Conservation (phyloP, 1,284 basidiomycete genomes). For the Puccinia hordei region DNA sequence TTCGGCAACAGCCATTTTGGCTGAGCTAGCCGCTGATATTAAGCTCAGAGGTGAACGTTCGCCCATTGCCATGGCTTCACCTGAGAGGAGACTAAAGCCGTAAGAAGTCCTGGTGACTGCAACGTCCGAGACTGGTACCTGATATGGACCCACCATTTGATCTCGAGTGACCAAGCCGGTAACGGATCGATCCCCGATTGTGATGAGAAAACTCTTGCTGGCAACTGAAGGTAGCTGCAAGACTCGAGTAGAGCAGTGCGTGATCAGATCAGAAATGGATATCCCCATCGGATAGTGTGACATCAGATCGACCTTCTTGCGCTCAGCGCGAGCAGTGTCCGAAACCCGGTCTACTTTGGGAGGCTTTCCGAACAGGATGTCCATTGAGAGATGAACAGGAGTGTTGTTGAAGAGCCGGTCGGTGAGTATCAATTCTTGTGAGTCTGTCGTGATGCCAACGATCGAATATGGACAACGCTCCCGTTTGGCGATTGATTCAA, state of each 20-base stretch:
- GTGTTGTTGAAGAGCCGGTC: conserved; percentile 73
- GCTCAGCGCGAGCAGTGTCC: conserved; percentile 61
- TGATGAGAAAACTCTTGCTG: conserved; percentile 96
- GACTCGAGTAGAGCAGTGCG: conserved; percentile 74
- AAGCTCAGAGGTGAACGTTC: conserved; percentile 93
- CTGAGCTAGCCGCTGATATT: conserved; percentile 81
- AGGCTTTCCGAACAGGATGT: conserved; percentile 92
- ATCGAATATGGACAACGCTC: conserved; percentile 91
- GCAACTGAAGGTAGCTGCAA: conserved; percentile 88
- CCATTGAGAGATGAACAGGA: conserved; percentile 88
- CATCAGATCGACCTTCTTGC: conserved; percentile 64
- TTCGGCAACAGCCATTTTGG: conserved; percentile 93
- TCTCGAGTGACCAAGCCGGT: conserved; percentile 93
- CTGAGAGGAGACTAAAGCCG: conserved; percentile 72
- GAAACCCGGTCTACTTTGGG: conserved; percentile 85
- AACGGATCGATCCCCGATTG: conserved; percentile 92
- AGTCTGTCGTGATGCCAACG: conserved; percentile 81
- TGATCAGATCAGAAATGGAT: conserved; percentile 57
- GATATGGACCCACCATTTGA: conserved; percentile 99
- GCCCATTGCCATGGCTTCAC: conserved; percentile 97
- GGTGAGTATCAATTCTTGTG: conserved; percentile 75
- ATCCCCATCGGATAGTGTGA: conserved; percentile 64
- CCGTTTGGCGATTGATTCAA: conserved; percentile 77
- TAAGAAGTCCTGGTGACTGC: conserved; percentile 93
- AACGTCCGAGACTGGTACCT: conserved; percentile 95